A percentile compares a stretch with the other conserved stretches of the same genome.
These are phyloP conservation scores for Picocystis salinarum DNA, from an alignment of 139 green algal species.

Conservation along the genomic window DNA sequence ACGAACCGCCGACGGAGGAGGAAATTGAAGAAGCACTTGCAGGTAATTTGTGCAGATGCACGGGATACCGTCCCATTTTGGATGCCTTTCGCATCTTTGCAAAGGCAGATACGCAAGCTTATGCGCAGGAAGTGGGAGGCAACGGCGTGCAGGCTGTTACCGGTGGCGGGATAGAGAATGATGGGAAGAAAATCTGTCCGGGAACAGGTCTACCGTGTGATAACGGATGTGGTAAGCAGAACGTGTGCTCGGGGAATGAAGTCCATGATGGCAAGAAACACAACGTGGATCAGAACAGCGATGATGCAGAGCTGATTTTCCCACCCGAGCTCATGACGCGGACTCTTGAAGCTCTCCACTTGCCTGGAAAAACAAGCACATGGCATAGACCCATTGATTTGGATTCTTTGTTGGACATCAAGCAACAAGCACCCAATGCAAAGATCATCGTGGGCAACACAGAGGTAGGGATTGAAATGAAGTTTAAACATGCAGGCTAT, in stretches of 20 bases:
- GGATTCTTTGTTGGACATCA: conserved; percentile 47
- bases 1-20: conserved; percentile 32
- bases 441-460: conserved; percentile 78
- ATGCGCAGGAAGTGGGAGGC: not conserved
- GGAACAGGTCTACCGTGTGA: conserved; percentile 6
- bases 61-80: conserved; percentile 87
- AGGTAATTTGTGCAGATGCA: conserved; percentile 93
- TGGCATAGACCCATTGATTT: conserved; percentile 45
- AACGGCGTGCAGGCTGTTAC: not conserved
- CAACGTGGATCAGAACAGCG: not conserved
- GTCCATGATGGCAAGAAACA: not conserved
- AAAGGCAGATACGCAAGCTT: conserved; percentile 23
- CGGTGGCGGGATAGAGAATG: not conserved
- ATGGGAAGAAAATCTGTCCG: conserved; percentile 5
- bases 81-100: conserved; percentile 89
- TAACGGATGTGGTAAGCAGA: conserved; percentile 5
- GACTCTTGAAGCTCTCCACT: conserved; percentile 13
- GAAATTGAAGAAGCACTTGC: conserved; percentile 84
- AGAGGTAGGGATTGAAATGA: conserved; percentile 92
- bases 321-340: conserved; percentile 57
- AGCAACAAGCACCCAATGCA: conserved; percentile 1
- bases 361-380: conserved; percentile 19
- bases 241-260: too few relatives aligned
- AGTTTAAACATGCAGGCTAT: conserved; percentile 76
- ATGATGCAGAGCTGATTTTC: conserved; percentile 70